Base-by-base conservation (phyloP, 2,329 filamentous ascomycete genomes). In the Neonectria punicea region DNA sequence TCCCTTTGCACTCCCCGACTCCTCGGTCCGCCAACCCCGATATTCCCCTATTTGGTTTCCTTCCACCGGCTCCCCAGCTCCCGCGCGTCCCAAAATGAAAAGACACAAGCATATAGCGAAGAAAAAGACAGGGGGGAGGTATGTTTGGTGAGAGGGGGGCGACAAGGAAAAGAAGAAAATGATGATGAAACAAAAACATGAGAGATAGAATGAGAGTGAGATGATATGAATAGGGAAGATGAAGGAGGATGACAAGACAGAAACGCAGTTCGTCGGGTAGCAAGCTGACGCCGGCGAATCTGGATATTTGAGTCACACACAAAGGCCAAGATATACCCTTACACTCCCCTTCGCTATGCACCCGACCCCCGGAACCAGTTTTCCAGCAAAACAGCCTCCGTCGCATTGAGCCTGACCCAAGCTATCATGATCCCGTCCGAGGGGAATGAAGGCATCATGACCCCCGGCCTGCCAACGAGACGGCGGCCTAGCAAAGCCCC, bases 331-430 rank as follows among this genome's bases (percentile, higher is more conserved):
- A 75, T 76, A 77, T 76, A 78, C 73, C 79, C 75, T 74, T 77
- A 79, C 79, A 79, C 79, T 79, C 78, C 78, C 78, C 77, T 77
- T 80, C 80, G 80, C 80, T 81, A 81, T 81, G 80, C 80, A 81
- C 76, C 78, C 75, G 73, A 73, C 73, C 73, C 76, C 72, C 77
- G 68, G 71, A 76, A 78, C 76, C 76, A 77, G 74, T 74, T 78
- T 77, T 81, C 79, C 82, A 81, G 81, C 80, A 81, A 80, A 79
- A 76, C 75, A 71, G 70, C 76, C 74, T 67, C 61, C 72, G 66
- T 70, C 69, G 72, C 62, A 44, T 56, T 62, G 54, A 53, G 32
- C 56, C 61, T 63, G 61, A 53, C 59, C 39, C 55, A 53, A 47
- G 54, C 41, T 30, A 39, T 53, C 60, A 53, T 53, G 58, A 67